Conservation (phyloP, 2,329 filamentous ascomycete species). For the Dryadomyces sulphureus region DNA sequence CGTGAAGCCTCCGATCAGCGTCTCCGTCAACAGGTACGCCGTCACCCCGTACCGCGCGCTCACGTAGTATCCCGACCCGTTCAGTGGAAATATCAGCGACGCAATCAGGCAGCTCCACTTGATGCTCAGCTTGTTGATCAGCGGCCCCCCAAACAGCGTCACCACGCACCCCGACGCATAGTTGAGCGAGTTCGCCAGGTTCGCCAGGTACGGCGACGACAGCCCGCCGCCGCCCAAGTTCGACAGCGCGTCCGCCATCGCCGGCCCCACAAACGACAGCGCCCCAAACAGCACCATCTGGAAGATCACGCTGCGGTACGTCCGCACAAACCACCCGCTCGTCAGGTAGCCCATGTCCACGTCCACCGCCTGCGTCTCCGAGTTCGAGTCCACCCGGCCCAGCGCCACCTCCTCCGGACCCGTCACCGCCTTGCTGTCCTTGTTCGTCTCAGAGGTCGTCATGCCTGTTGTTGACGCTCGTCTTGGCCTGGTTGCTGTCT, state of each 20-base stretch:
- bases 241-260: slow-evolving; percentile 2
- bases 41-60: background rate
- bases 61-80: background rate
- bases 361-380: background rate
- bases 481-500: no score
- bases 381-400: background rate
- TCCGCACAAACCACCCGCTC: background rate
- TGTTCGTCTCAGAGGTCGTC: background rate
- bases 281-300: slow-evolving; percentile 2
- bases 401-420: background rate
- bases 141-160: slow-evolving; percentile 1
- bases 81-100: background rate
- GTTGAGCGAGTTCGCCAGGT: slow-evolving; percentile 1
- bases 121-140: slow-evolving; percentile 4
- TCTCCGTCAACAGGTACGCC: slow-evolving; percentile 1
- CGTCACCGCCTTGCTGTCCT: background rate
- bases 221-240: slow-evolving; percentile 3
- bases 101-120: slow-evolving; percentile 1
- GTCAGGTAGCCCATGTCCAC: slow-evolving; percentile 1
- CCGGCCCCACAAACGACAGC: slow-evolving; percentile 1
- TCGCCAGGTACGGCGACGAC: slow-evolving; percentile 1
- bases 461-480: no score
- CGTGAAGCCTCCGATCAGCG: slow-evolving; percentile 1
- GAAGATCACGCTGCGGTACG: background rate
- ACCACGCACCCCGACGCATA: background rate